A percentile compares a stretch with the other conserved stretches of the same genome.
Conservation (phyloP, 2,329 filamentous ascomycete species). For the Didymosphaeria variabile region DNA sequence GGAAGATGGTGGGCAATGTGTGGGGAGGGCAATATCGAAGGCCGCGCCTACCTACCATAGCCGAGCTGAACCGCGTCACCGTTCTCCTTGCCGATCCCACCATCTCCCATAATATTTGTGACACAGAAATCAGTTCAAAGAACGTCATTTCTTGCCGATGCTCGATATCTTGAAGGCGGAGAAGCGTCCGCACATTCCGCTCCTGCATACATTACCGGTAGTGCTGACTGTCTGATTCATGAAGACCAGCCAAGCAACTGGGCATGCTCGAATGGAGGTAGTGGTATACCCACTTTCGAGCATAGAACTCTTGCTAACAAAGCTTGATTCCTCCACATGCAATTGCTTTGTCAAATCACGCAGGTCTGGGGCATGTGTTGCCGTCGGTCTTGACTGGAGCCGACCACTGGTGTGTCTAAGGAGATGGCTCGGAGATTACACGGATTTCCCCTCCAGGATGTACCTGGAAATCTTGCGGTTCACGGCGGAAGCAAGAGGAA, state of each 20-base stretch:
- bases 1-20: neutral
- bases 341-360: too few species aligned
- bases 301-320: neutral
- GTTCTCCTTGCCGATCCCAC: neutral
- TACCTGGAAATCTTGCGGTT: too few species aligned
- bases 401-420: neutral
- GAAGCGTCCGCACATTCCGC: constrained; percentile 2
- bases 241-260: neutral
- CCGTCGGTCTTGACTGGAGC: too few species aligned
- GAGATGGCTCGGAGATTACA: neutral
- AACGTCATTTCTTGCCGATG: neutral
- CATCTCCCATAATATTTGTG: neutral
- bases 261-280: neutral
- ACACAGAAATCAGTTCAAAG: neutral
- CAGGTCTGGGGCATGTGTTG: too few species aligned
- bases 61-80: constrained; percentile 1
- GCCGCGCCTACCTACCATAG: neutral
- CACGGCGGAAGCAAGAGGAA: too few species aligned
- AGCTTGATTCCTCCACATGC: neutral
- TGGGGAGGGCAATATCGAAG: neutral
- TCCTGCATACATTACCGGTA: neutral
- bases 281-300: neutral
- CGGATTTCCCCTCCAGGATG: neutral
- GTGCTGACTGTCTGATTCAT: neutral
- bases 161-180: neutral